Base-by-base conservation (phyloP, 805 yeast genomes). In the Candida tallmaniae region DNA sequence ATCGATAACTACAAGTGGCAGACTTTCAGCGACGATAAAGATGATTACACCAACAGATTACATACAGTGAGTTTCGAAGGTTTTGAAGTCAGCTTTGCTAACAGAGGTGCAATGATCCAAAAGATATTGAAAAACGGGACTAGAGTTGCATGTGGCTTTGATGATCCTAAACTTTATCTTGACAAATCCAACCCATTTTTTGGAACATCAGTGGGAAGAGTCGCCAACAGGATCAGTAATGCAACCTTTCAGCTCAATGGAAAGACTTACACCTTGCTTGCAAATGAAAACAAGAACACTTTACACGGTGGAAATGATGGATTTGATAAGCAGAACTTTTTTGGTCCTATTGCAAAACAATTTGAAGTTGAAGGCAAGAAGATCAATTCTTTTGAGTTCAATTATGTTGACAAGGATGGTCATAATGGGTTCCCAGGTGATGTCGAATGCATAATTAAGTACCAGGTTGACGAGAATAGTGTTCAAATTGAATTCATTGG, bases 141-240 rank as follows among this genome's bases (percentile, higher is more conserved):
- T 29, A 53, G 60, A 13, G 56, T 70, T 23, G 70, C 63, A 4
- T 47, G 58, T 29, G 70, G 70, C 5, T 71, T 62, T 38, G 57
- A 59, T 4, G 46, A 52, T 26, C 64, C 60, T 19, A 44, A 35
- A 5, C 56, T 52, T 27, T 65, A 63, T 45, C 37, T 44, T 18
- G 39, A 46, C 27, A 41, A 51, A 13, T 50, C 61, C 21, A 69
- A 73, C 47, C 76, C 78, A 13, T 76, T 62, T 50, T 66, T 78
- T 37, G 85, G 85, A 23, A 76, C 83, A 19, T 73, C 82, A 13
- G 69, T 78, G 25, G 87, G 87, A 19, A 65, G 86, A 29, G 71
- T 65, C 39, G 84, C 84, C 34, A 80, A 80, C 52, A 65, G 86
- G 38, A 70, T 80, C 32, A 47, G 56, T 8, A 58, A 60, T 27